Base-by-base conservation (phyloP, 208 protist genomes). In the Acanthamoeba healyi region DNA sequence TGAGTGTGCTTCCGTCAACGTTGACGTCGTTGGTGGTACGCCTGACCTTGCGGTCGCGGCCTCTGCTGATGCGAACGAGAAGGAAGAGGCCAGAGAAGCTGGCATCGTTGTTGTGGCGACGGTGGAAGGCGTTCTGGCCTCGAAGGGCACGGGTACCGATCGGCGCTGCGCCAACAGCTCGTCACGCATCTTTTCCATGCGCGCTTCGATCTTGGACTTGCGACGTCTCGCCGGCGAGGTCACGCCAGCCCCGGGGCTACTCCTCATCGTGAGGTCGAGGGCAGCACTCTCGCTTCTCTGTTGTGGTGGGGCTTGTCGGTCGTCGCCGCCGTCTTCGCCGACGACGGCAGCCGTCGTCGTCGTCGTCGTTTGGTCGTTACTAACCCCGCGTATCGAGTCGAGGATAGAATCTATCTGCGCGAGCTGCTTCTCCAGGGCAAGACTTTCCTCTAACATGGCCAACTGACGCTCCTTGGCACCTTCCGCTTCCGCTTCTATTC, bases 401-500 rank as follows among this genome's bases (percentile, higher is more conserved):
- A 87, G 42, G 42, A 87, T 87, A 24, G 79, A 56, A 17, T 87
- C 79, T n/a, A 87, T 87, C 79, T 87, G 79, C 26, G 79, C 79
- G 32, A 87, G 51, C 46, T 63, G 79, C 79, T 87, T 87, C 42
- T 87, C 79, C 79, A 87, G 29, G n/a, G 42, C 79, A 1, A 58
- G 29, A 19, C 79, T 87, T 32, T 87, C 79, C 32, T 87, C 79
- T 6, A 63, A 10, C 79, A 87, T 87, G n/a, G 51, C n/a, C 29
- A 40, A 44, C 36, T 54, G 79, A 6, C 79, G 79, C 79, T 63
- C 46, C 72, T 2, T 81, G 12, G 40, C 36, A 0, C 34, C 63
- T 44, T n/a, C 38, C 44, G 81, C 81, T 26, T 65, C 81, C 14
- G 5, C 42, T 4, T 89, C 81, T 24, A 32, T 19, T 44, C 51